A percentile compares a stretch with the other conserved stretches of the same genome.
These are phyloP conservation scores for Spathaspora sp. DNA, from an alignment of 1,139 yeast species.

Conservation along the genomic window DNA sequence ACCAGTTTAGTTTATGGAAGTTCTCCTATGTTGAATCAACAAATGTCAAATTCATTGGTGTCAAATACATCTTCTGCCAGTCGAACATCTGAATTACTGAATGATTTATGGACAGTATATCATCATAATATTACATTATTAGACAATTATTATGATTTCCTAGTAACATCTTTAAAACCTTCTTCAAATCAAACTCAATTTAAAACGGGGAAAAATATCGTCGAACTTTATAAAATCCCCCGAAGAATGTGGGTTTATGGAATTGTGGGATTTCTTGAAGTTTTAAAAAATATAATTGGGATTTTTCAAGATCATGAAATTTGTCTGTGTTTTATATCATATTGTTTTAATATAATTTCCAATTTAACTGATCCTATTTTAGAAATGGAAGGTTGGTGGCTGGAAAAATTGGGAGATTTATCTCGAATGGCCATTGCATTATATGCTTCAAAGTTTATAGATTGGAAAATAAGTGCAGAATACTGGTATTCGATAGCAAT, in stretches of 20 bases:
- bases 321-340: constrained; percentile 47
- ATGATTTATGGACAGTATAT: constrained; percentile 71
- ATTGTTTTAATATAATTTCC: constrained; percentile 52
- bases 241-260: constrained; percentile 85
- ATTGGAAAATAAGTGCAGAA: constrained; percentile 79
- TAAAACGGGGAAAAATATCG: constrained; percentile 72
- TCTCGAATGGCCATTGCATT: constrained; percentile 83
- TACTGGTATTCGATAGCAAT: constrained; percentile 73
- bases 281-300: constrained; percentile 69
- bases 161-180: constrained; percentile 69
- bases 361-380: constrained; percentile 52
- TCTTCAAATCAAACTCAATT: constrained; percentile 50
- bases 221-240: constrained; percentile 72
- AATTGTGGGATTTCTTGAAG: constrained; percentile 72
- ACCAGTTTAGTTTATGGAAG: constrained; percentile 18
- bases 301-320: constrained; percentile 53
- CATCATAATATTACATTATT: constrained; percentile 63
- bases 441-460: constrained; percentile 72
- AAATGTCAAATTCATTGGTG: constrained; percentile 12
- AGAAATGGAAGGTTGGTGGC: constrained; percentile 74
- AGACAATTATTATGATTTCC: constrained; percentile 69
- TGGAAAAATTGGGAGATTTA: constrained; percentile 74
- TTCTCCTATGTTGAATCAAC: constrained; percentile 19
- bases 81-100: constrained; percentile 51
- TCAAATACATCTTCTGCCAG: constrained; percentile 21